Conservation (phyloP, 2,329 filamentous ascomycete genomes). For the Penicillium sp. region DNA sequence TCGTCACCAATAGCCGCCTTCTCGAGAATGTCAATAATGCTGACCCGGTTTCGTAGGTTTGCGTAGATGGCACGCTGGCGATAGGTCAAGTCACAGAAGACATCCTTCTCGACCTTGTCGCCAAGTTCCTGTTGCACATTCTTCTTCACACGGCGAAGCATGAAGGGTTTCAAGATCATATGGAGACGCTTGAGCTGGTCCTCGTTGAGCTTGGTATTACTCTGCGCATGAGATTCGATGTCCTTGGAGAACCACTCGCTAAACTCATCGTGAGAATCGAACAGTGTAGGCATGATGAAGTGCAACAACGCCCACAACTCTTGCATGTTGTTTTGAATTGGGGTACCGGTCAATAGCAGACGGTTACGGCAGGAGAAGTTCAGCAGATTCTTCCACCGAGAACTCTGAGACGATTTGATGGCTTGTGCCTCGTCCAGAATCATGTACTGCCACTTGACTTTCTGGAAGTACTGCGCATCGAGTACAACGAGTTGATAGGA, state of each 20-base stretch:
- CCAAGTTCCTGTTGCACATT: conserved; percentile 98
- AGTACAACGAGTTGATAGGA: conserved; percentile 97
- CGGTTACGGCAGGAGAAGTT: conserved; percentile 94
- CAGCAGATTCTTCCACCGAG: conserved; percentile 91
- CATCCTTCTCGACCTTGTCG: conserved; percentile 95
- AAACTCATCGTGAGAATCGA: conserved; percentile 58
- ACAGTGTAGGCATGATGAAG: conserved; percentile 99
- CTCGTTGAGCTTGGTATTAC: conserved; percentile 98
- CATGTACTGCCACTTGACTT: conserved; percentile 99
- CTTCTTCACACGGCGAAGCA: conserved; percentile 99
- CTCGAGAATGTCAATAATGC: conserved; percentile 96
- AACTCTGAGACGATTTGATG: conserved; percentile 96
- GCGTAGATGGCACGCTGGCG: conserved; percentile 90
- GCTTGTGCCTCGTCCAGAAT: conserved; percentile 97
- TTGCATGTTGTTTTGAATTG: conserved; percentile 99
- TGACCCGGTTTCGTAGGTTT: conserved; percentile 93
- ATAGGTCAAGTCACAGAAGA: conserved; percentile 96
- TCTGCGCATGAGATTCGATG: conserved; percentile 96
- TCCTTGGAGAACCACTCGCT: conserved; percentile 53
- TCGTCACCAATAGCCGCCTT: conserved; percentile 93
- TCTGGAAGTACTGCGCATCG: conserved; percentile 95
- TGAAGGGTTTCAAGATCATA: conserved; percentile 99
- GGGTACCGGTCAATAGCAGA: conserved; percentile 87
- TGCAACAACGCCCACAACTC: conserved; percentile 95
- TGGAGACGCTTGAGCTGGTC: conserved; percentile 94